Conservation (phyloP, 2,329 filamentous ascomycete species). For the Cordyceps militaris region DNA sequence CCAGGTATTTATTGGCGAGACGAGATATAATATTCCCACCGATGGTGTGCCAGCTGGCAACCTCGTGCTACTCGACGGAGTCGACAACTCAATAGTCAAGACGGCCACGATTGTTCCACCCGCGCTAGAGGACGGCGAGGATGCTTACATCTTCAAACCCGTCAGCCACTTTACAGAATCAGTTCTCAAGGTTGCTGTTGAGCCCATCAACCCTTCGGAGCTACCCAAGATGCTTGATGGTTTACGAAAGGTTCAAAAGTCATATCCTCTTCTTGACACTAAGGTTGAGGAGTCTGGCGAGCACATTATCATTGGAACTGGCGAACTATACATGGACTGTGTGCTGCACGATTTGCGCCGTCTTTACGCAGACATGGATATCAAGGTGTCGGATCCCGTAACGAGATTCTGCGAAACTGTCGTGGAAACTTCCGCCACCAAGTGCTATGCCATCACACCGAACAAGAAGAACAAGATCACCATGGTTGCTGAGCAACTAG, state of each 20-base stretch:
- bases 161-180: conserved; percentile 94
- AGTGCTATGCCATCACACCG: conserved; percentile 94
- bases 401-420: conserved; percentile 97
- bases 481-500: conserved; percentile 93
- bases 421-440: conserved; percentile 92
- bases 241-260: conserved; percentile 94
- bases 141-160: conserved; percentile 91
- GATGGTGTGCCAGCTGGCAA: conserved; percentile 92
- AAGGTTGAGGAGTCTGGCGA: conserved; percentile 98
- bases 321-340: conserved; percentile 99
- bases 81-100: conserved; percentile 98
- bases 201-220: conserved; percentile 96
- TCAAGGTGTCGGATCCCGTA: conserved; percentile 96
- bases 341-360: conserved; percentile 89
- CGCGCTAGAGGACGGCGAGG: conserved; percentile 77
- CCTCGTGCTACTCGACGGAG: conserved; percentile 81
- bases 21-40: conserved; percentile 84
- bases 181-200: conserved; percentile 94
- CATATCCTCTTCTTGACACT: conserved; percentile 88
- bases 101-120: conserved; percentile 83
- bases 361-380: conserved; percentile 97
- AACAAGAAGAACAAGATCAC: conserved; percentile 99
- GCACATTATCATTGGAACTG: conserved; percentile 89
- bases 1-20: conserved; percentile 85
- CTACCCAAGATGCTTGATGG: conserved; percentile 98